Conservation (phyloP, 1,139 yeast species). For the Pichia sp. region DNA sequence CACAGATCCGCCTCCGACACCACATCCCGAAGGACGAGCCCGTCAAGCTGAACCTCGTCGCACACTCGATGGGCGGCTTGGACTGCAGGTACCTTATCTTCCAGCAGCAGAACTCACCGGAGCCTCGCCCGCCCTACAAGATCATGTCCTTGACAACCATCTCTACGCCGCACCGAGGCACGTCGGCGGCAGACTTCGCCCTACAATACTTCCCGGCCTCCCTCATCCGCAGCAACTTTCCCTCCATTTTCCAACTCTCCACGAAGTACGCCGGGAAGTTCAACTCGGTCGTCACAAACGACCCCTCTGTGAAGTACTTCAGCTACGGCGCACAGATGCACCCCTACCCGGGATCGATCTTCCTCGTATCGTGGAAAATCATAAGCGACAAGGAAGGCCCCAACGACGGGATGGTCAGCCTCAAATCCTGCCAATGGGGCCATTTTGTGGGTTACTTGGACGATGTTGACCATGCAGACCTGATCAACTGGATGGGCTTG, state of each 20-base stretch:
- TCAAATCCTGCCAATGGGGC: slow-evolving; percentile 80
- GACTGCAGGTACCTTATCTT: slow-evolving; percentile 71
- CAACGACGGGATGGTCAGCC: slow-evolving; percentile 85
- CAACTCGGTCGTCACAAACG: slow-evolving; percentile 49
- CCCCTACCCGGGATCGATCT: slow-evolving; percentile 59
- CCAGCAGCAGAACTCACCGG: background rate
- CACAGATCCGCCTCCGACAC: slow-evolving; percentile 26
- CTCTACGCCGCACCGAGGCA: slow-evolving; percentile 85
- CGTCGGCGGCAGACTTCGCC: slow-evolving; percentile 75
- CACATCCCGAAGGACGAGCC: slow-evolving; percentile 28
- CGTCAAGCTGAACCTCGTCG: slow-evolving; percentile 62
- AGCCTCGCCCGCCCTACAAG: slow-evolving; percentile 35
- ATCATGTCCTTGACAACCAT: slow-evolving; percentile 75
- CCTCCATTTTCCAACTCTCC: slow-evolving; percentile 61
- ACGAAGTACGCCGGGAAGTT: slow-evolving; percentile 49
- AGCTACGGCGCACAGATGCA: slow-evolving; percentile 75
- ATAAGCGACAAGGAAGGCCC: slow-evolving; percentile 45
- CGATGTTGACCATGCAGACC: slow-evolving; percentile 78
- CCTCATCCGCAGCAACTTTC: slow-evolving; percentile 31
- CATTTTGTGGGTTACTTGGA: slow-evolving; percentile 71
- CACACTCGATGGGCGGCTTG: slow-evolving; percentile 96
- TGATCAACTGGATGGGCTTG: slow-evolving; percentile 77
- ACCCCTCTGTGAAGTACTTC: slow-evolving; percentile 63
- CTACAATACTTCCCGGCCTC: slow-evolving; percentile 32
- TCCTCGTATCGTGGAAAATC: slow-evolving; percentile 59